phyloP scores from a whole-genome alignment of 192 early-diverging fungal species.

The Gigaspora rosea region DNA sequence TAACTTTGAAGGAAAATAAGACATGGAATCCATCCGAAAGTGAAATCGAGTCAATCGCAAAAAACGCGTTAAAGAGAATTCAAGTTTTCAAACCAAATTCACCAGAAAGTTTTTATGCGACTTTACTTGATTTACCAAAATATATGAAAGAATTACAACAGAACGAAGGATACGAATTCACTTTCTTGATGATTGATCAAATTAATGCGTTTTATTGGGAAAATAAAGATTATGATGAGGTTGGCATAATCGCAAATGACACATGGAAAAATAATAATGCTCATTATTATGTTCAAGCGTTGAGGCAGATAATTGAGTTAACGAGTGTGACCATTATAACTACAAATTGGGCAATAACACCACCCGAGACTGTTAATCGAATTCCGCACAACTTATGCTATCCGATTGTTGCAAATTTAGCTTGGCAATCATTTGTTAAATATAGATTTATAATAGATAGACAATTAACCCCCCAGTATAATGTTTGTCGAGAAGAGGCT shows the following conservation, averaged over 20 bases:
- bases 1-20: not conserved
- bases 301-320: not conserved
- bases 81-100: slow-evolving; percentile 21
- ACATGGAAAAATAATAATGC: not conserved
- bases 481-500: not conserved
- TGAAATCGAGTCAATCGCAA: slow-evolving; percentile 12
- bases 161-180: slow-evolving; percentile 9
- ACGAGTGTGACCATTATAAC: not conserved
- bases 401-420: not conserved
- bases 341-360: slow-evolving; percentile 15
- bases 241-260: not conserved
- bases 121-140: slow-evolving; percentile 21
- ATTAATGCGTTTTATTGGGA: slow-evolving; percentile 33
- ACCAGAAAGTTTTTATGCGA: slow-evolving; percentile 7
- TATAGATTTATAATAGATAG: slow-evolving; percentile 30
- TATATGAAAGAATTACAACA: slow-evolving; percentile 11
- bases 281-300: slow-evolving; percentile 11
- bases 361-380: not conserved
- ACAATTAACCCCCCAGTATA: slow-evolving; percentile 22
- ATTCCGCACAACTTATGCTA: slow-evolving; percentile 25
- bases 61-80: not conserved
- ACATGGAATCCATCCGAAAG: slow-evolving; percentile 22
- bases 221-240: slow-evolving; percentile 12
- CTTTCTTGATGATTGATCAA: slow-evolving; percentile 29
- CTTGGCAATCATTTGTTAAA: slow-evolving; percentile 28